A percentile compares a stretch with the other conserved stretches of the same genome.
Evolutionary conservation across 2,329 filamentous ascomycete species (phyloP).

Genomic region (Plectosphaerella plurivora): DNA sequence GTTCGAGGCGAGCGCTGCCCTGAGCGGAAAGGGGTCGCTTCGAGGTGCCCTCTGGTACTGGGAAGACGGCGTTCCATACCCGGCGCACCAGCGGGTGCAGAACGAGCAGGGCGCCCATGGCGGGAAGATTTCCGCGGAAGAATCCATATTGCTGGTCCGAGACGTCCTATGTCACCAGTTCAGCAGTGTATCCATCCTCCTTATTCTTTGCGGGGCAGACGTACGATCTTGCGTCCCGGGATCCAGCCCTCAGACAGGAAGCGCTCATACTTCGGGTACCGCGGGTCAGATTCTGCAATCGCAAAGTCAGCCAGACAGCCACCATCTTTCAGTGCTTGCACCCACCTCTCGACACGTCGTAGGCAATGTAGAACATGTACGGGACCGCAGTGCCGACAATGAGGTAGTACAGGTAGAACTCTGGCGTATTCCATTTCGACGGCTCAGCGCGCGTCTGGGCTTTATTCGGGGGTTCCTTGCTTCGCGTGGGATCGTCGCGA

Average conservation of each 20-base stretch:
- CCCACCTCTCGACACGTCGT: constrained; percentile 78
- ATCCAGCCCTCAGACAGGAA: constrained; percentile 84
- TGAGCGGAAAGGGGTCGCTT: constrained; percentile 29
- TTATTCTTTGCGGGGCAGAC: constrained; percentile 17
- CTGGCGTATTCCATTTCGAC: constrained; percentile 78
- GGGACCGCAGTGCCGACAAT: constrained; percentile 65
- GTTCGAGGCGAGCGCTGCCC: constrained; percentile 56
- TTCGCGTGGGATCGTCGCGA: constrained; percentile 28
- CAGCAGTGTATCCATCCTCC: background rate
- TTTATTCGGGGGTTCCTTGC: constrained; percentile 36
- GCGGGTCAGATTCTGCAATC: constrained; percentile 67
- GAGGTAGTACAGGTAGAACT: constrained; percentile 79
- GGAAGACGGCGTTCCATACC: constrained; percentile 58
- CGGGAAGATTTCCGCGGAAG: constrained; percentile 83
- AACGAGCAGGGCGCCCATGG: constrained; percentile 67
- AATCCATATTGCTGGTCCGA: constrained; percentile 83
- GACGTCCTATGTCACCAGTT: constrained; percentile 57
- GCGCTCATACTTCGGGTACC: constrained; percentile 69
- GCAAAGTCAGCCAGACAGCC: constrained; percentile 11
- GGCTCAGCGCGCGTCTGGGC: constrained; percentile 43
- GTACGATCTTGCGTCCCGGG: constrained; percentile 80
- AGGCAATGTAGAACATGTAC: constrained; percentile 86
- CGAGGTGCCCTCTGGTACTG: constrained; percentile 21
- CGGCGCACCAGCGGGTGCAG: constrained; percentile 76
- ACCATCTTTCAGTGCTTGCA: background rate